A percentile compares a stretch with the other conserved stretches of the same genome.
Evolutionary conservation across 495 filamentous ascomycete species (phyloP).

Genomic region (Aspergillus saccharolyticus): DNA sequence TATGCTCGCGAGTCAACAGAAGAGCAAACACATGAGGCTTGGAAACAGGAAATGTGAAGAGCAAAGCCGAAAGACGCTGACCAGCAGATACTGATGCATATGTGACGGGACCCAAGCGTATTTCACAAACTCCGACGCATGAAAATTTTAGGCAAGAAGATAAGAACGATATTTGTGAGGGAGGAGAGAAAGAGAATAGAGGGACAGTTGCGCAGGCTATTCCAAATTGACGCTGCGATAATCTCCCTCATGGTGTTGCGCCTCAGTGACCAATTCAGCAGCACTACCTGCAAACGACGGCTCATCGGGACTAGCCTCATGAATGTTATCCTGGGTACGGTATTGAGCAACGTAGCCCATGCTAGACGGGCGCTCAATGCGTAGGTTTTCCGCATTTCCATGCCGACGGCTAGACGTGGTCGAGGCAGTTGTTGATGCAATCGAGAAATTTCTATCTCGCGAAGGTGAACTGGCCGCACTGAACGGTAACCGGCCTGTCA

Average conservation of each 20-base stretch:
- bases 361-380: conserved; percentile 57
- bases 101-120: conserved; percentile 9
- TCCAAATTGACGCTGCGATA: not conserved
- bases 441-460: conserved; percentile 42
- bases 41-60: not conserved
- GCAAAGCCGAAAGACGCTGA: conserved; percentile 1
- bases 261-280: conserved; percentile 44
- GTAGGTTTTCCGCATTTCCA: conserved; percentile 16
- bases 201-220: conserved; percentile 5
- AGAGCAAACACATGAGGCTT: not conserved
- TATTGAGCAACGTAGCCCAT: conserved; percentile 73
- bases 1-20: not conserved
- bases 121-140: conserved; percentile 11
- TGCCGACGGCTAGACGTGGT: conserved; percentile 43
- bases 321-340: conserved; percentile 52
- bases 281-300: conserved; percentile 44
- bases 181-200: conserved; percentile 23
- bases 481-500: conserved; percentile 54
- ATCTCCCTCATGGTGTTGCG: conserved; percentile 10
- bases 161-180: conserved; percentile 36
- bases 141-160: conserved; percentile 9
- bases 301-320: conserved; percentile 53
- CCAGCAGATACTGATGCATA: conserved; percentile 5
- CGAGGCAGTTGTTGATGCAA: conserved; percentile 42
- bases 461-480: conserved; percentile 47